Conservation (phyloP, 331 rosid genomes). For the Pyrus hybrid region DNA sequence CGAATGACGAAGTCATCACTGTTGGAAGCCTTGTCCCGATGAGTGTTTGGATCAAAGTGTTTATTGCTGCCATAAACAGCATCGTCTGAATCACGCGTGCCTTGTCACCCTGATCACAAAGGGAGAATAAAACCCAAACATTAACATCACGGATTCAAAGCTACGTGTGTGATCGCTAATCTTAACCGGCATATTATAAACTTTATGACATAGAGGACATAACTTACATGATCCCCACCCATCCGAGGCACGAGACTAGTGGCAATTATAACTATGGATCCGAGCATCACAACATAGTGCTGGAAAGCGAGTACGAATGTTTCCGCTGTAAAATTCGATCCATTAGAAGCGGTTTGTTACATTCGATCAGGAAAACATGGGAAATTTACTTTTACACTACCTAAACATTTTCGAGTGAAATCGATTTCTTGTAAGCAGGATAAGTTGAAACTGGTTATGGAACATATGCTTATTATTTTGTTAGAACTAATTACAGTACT, state of each 20-base stretch:
- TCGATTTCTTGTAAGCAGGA: background rate
- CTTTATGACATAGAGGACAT: background rate
- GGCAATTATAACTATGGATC: conserved; percentile 72
- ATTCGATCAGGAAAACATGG: background rate
- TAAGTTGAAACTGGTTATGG: background rate
- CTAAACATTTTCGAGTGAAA: background rate
- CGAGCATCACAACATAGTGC: conserved; percentile 97
- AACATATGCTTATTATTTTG: background rate
- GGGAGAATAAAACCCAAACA: conserved; percentile 1
- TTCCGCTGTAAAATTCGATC: conserved; percentile 45
- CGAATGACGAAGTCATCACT: conserved; percentile 71
- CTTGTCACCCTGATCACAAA: conserved; percentile 58
- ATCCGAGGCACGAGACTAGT: conserved; percentile 59
- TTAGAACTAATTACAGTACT: background rate
- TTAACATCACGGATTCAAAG: background rate
- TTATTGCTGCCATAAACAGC: conserved; percentile 74
- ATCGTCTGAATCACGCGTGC: conserved; percentile 85
- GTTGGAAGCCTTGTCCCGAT: conserved; percentile 89
- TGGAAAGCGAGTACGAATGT: conserved; percentile 69
- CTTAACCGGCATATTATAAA: background rate
- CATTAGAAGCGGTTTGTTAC: background rate
- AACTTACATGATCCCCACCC: conserved; percentile 82
- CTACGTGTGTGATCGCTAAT: background rate
- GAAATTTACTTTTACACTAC: background rate
- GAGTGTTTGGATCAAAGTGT: conserved; percentile 72